A percentile compares a stretch with the other conserved stretches of the same genome.
These are phyloP conservation scores for Tricholomella constricta DNA, from an alignment of 768 basidiomycete species.

Conservation along the genomic window DNA sequence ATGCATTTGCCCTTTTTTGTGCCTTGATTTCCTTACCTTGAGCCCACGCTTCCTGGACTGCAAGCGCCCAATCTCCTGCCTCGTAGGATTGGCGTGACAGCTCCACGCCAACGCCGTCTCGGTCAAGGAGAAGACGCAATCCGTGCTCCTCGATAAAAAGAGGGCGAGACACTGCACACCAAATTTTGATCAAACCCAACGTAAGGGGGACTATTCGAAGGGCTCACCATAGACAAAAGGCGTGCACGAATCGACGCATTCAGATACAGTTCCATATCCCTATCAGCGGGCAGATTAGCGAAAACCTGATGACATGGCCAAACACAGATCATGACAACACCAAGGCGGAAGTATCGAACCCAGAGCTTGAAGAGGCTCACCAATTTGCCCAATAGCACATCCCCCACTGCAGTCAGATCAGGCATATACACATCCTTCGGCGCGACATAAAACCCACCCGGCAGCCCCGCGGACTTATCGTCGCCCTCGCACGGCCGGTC, in stretches of 20 bases:
- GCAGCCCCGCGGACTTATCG: conserved; percentile 43
- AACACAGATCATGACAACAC: background rate
- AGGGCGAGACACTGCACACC: conserved; percentile 63
- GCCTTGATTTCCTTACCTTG: conserved; percentile 50
- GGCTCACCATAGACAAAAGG: conserved; percentile 74
- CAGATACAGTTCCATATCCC: conserved; percentile 84
- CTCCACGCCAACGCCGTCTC: conserved; percentile 70
- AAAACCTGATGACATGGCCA: background rate
- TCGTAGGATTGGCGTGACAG: conserved; percentile 67
- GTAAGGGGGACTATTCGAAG: conserved; percentile 1
- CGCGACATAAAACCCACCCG: conserved; percentile 73
- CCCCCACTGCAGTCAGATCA: conserved; percentile 70
- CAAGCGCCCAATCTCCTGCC: conserved; percentile 68
- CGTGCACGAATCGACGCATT: conserved; percentile 74
- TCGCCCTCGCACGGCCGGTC: conserved; percentile 48
- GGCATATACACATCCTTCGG: conserved; percentile 83
- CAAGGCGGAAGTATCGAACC: background rate
- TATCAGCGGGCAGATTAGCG: conserved; percentile 24
- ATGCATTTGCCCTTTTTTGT: conserved; percentile 45
- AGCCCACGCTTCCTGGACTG: conserved; percentile 58
- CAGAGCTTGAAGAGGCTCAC: conserved; percentile 36
- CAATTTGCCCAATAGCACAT: conserved; percentile 78
- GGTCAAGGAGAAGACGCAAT: conserved; percentile 60
- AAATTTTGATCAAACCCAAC: background rate
- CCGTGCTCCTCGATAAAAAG: conserved; percentile 84